Base-by-base conservation (phyloP, 1,284 basidiomycete species). In the Stereum hirsutum region DNA sequence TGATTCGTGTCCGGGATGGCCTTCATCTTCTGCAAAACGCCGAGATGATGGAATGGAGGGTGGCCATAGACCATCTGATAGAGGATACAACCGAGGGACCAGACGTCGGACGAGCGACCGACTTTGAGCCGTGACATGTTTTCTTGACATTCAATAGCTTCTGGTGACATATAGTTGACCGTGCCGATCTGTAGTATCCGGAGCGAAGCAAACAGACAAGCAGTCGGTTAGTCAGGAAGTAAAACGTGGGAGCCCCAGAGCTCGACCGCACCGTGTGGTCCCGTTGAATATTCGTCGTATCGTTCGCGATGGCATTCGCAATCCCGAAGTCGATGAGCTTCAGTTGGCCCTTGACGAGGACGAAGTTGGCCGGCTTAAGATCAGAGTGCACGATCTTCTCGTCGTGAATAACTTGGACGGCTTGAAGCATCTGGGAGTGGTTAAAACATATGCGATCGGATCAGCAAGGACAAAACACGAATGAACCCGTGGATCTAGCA, bases 251-350 rank as follows among this genome's bases (percentile, higher is more conserved):
- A 25, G 6, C 37, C 26, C 20, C 25, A 32, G 19, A 39, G 43
- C 31, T 32, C 32, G 8, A 34, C 48, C 59, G 27, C 52, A 89
- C 88, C 72, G 94, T 90, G 57, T 90, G 86, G 53, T 97, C 93
- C 42, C 93, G 75, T 51, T 94, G 89, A 44, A 97, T 96, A 56
- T 97, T 96, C 4, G 94, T 95, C 2, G 93, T 97, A 56, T 97
- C 93, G 57, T 94, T 95, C 5, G 92, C 91, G 51, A 97, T 93
- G 5, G 92, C 92, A 59, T 96, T 96, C 4, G 93, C 93, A 55
- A 97, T 97, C 11, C 93, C 93, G 54, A 97, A 97, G 60, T 96
- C 93, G 54, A 97, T 97, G 43, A 96, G 69, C 69, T 97, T 97
- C 39, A 97, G 69, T 48, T 91, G 85, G 2, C 93, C 93, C 49